Conservation (phyloP, 2,329 filamentous ascomycete genomes). For the Penicillium aurantiogriseum region DNA sequence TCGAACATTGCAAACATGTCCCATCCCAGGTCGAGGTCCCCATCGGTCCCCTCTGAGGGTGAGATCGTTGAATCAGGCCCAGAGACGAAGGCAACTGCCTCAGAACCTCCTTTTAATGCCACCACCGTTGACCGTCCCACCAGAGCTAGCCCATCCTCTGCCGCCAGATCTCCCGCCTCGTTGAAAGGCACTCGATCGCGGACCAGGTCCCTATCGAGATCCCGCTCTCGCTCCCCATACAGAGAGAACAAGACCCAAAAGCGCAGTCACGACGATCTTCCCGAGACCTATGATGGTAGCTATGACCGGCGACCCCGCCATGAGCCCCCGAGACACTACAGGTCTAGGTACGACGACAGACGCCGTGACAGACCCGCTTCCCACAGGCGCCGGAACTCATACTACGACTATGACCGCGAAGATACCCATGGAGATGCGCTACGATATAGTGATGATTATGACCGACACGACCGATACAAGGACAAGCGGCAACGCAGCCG, state of each 20-base stretch:
- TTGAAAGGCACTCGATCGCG: conserved; percentile 49
- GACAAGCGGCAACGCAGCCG: conserved; percentile 59
- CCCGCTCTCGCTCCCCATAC: conserved; percentile 44
- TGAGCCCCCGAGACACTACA: conserved; percentile 34
- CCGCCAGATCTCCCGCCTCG: conserved; percentile 52
- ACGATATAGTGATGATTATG: conserved; percentile 53
- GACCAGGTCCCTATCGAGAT: conserved; percentile 31
- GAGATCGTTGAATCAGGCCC: conserved; percentile 76
- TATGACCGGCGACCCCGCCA: conserved; percentile 29
- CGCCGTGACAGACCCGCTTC: conserved; percentile 42
- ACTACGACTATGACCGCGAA: conserved; percentile 55
- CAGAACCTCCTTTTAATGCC: conserved; percentile 72
- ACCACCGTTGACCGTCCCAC: conserved; percentile 86
- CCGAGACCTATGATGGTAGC: conserved; percentile 28
- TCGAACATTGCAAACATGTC: conserved; percentile 44
- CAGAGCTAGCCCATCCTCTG: conserved; percentile 64
- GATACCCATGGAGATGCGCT: conserved; percentile 41
- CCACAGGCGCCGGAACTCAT: conserved; percentile 39
- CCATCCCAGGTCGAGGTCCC: conserved; percentile 47
- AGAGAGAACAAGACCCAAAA: conserved; percentile 42
- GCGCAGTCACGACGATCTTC: conserved; percentile 42
- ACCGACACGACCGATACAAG: conserved; percentile 43
- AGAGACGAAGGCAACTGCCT: conserved; percentile 79
- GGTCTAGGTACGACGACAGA: conserved; percentile 41
- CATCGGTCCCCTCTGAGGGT: conserved; percentile 76